A percentile compares a stretch with the other conserved stretches of the same genome.
These are phyloP conservation scores for Pyrenophora teres DNA, from an alignment of 2,329 filamentous ascomycete species.

Conservation along the genomic window DNA sequence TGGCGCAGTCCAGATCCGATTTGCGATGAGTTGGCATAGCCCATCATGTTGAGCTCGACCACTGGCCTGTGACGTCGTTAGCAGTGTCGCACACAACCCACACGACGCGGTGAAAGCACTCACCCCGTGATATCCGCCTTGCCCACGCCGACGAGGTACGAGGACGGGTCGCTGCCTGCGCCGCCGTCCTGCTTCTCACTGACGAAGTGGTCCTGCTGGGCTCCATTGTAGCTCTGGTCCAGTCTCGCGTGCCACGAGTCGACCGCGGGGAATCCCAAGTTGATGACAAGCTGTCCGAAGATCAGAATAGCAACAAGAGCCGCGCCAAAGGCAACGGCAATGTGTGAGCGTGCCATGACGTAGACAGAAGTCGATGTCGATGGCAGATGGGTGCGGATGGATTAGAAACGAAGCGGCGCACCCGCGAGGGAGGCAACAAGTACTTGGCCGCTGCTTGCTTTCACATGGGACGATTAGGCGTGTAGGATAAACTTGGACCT, in stretches of 20 bases:
- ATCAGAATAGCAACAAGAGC: conserved; percentile 42
- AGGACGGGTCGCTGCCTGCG: conserved; percentile 46
- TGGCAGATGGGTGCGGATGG: conserved; percentile 23
- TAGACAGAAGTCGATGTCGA: conserved; percentile 21
- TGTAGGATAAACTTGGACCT: not conserved
- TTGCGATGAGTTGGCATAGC: conserved; percentile 86
- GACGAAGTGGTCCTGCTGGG: conserved; percentile 32
- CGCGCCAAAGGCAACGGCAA: conserved; percentile 45
- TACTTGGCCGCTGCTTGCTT: conserved; percentile 10
- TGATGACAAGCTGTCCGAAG: conserved; percentile 41
- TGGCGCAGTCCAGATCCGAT: conserved; percentile 83
- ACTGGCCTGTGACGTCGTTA: conserved; percentile 64
- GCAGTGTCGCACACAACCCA: not conserved
- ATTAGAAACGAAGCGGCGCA: conserved; percentile 8
- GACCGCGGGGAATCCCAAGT: conserved; percentile 42
- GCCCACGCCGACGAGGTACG: conserved; percentile 69
- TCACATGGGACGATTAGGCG: conserved; percentile 1
- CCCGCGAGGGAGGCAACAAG: not conserved
- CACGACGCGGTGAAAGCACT: not conserved
- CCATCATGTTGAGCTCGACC: conserved; percentile 88
- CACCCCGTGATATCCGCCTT: conserved; percentile 76
- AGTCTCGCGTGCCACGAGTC: conserved; percentile 45
- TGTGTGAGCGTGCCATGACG: conserved; percentile 48
- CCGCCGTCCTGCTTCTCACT: conserved; percentile 36
- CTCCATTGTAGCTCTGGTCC: conserved; percentile 28